Conservation (phyloP, 2,329 filamentous ascomycete genomes). For the Coniochaeta ligniaria region DNA sequence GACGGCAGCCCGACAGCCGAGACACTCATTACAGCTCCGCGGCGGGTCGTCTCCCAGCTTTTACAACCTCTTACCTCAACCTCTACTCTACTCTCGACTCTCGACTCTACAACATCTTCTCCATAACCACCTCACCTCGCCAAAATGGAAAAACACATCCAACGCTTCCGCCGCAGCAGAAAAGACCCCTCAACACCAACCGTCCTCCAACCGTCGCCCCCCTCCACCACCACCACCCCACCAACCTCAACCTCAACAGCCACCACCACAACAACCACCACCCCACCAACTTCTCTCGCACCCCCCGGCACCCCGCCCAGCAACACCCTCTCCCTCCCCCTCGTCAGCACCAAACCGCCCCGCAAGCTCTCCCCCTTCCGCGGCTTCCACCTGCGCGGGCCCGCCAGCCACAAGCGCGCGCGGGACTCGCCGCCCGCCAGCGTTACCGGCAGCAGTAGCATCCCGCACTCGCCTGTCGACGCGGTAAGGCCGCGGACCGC, state of each 20-base stretch:
- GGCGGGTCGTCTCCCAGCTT: neutral
- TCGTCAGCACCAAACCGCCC: constrained; percentile 6
- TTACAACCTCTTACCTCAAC: neutral
- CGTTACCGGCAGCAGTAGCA: constrained; percentile 10
- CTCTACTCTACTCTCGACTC: neutral
- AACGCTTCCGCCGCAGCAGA: constrained; percentile 22
- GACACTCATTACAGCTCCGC: neutral
- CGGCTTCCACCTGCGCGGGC: constrained; percentile 18
- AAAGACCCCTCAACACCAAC: constrained; percentile 10
- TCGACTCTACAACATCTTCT: neutral
- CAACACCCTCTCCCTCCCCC: constrained; percentile 4
- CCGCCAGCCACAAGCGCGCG: constrained; percentile 19
- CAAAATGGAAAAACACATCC: constrained; percentile 20
- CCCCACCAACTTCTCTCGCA: constrained; percentile 6
- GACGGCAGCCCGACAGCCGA: neutral
- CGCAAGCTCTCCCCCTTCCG: constrained; percentile 19
- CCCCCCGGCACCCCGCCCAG: constrained; percentile 10
- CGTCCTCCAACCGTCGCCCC: constrained; percentile 1
- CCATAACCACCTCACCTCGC: neutral
- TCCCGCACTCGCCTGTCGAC: too few species aligned
- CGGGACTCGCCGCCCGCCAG: constrained; percentile 19
- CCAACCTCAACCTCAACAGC: constrained; percentile 1
- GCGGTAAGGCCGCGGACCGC: constrained; percentile 3
- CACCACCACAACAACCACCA: constrained; percentile 2
- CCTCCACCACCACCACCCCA: constrained; percentile 5